Conservation (phyloP, 2,329 filamentous ascomycete genomes). For the Metarhizium guizhouense region DNA sequence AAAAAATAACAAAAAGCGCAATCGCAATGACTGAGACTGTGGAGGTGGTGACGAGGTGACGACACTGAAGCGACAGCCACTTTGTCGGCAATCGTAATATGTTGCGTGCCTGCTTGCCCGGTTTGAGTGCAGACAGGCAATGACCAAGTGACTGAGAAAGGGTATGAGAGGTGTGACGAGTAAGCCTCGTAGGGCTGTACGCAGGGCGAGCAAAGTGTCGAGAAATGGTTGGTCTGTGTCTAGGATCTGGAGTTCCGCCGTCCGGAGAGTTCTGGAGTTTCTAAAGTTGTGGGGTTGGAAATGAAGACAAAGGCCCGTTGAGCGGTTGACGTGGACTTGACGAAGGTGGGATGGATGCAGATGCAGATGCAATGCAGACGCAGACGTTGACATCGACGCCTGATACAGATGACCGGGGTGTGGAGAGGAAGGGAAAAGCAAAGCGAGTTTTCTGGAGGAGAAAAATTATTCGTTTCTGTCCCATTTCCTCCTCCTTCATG, state of each 20-base stretch:
- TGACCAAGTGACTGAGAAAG: background rate
- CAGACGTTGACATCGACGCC: background rate
- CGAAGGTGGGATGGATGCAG: background rate
- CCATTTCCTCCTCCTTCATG: background rate
- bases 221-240: background rate
- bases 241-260: background rate
- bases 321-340: background rate
- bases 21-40: background rate
- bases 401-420: background rate
- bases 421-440: background rate
- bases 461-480: background rate
- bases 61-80: background rate
- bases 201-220: background rate
- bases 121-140: background rate
- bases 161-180: conserved; percentile 4
- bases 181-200: conserved; percentile 9
- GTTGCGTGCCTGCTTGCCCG: conserved; percentile 2
- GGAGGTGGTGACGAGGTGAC: background rate
- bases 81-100: conserved; percentile 2
- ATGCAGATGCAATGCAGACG: background rate
- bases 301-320: too few species aligned
- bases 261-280: background rate
- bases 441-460: background rate
- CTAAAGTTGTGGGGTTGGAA: background rate
- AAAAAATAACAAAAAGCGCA: background rate